Base-by-base conservation (phyloP, 2,329 filamentous ascomycete genomes). In the Paecilomyces fulvus region DNA sequence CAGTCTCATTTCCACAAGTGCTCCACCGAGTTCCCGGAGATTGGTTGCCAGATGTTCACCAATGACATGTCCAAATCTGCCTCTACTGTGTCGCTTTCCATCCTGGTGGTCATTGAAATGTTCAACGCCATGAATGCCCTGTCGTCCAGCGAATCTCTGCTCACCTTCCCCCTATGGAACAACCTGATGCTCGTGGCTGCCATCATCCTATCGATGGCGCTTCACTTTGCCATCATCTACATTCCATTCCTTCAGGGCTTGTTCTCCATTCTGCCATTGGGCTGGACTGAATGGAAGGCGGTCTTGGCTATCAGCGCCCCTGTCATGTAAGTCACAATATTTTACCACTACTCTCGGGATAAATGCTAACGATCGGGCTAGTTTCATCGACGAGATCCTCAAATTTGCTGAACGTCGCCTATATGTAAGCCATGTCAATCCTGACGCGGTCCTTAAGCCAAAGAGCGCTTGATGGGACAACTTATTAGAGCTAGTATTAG, bases 131-230 rank as follows among this genome's bases (percentile, higher is more conserved):
- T 97, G 88, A 99, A 99, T 70, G 94, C 92, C 0, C 82, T 99
- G 30, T 96, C 91, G 1, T 96, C 91, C 0, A 95, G 90, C 73
- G 94, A 99, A 75, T 95, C 90, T 14, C 84, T 99, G 11, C 76
- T 99, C 56, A 96, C 92, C 1, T 83, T 99, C 60, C 92, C 92
- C 9, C 79, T 99, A n/a, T 96, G 92, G 92, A 85, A 92, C 70
- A 99, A 99, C 78, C 94, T 96, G 87, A 94, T 96, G 82, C 86
- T 99, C 17, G 90, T 99, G 55, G 96, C 95, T 67, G 95, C 94
- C 60, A 96, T 99, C 69, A 80, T 83, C 10, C 79, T 99, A 60
- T 95, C 90, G 43, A 99, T 99, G 94, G 85, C 84, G 0, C 81
- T 99, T 56, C 94, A 99, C 80, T 96, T 97, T 73, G 89, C 86